These are phyloP conservation scores for Apiospora pterosperma DNA, from an alignment of 2,329 filamentous ascomycete genomes.

Conservation along the genomic window DNA sequence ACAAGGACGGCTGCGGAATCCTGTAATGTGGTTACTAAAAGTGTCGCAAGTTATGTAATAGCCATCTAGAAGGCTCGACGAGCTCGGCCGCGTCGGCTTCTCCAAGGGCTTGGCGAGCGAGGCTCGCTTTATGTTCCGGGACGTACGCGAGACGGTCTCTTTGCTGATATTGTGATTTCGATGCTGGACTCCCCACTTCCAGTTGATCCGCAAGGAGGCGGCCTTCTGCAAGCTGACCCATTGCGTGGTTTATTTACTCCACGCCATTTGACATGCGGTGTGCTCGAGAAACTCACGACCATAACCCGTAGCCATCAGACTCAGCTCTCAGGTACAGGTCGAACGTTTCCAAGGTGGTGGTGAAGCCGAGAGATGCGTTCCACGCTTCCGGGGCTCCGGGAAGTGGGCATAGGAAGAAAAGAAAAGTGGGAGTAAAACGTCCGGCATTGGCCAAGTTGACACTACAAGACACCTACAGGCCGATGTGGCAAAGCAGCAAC, in stretches of 20 bases:
- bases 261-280: neutral
- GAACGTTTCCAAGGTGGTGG: neutral
- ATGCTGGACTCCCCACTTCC: neutral
- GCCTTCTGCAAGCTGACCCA: neutral
- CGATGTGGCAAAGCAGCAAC: neutral
- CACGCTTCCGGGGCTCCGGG: conserved; percentile 2
- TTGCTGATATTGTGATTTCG: neutral
- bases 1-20: neutral
- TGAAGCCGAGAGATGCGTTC: neutral
- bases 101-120: neutral
- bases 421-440: neutral
- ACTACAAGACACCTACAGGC: neutral
- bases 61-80: neutral
- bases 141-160: neutral
- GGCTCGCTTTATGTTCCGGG: neutral
- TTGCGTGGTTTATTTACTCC: neutral
- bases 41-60: neutral
- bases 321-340: neutral
- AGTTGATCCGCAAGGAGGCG: neutral
- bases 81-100: no score
- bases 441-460: neutral
- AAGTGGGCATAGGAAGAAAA: neutral
- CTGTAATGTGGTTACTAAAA: no score
- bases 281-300: neutral
- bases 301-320: no score